These are phyloP conservation scores for Puccinia novopanici DNA, from an alignment of 1,284 basidiomycete species.

Conservation along the genomic window DNA sequence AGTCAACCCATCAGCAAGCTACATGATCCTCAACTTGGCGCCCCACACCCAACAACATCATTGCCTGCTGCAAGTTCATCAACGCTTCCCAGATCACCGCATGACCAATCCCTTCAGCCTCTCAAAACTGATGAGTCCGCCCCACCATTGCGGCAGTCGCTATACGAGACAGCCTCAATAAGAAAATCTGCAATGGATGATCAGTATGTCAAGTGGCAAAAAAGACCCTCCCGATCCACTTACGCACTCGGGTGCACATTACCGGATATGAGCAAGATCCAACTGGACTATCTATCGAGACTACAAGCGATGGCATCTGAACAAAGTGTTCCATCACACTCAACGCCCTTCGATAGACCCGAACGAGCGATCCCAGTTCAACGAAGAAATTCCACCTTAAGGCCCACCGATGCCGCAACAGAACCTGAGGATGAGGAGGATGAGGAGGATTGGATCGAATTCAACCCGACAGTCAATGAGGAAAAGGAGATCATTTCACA, in stretches of 20 bases:
- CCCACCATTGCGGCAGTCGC: conserved; percentile 16
- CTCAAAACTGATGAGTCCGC: not conserved
- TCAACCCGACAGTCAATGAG: conserved; percentile 46
- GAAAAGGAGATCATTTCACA: conserved; percentile 25
- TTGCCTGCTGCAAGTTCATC: not conserved
- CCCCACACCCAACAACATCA: not conserved
- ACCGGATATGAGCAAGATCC: conserved; percentile 43
- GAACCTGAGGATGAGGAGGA: not conserved
- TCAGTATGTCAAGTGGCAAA: not conserved
- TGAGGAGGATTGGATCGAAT: conserved; percentile 46
- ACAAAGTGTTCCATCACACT: not conserved
- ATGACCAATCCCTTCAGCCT: not conserved
- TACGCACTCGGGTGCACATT: conserved; percentile 46
- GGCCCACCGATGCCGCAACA: no score
- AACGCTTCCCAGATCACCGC: not conserved
- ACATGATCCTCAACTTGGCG: not conserved
- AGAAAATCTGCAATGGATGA: conserved; percentile 38
- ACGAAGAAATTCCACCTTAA: not conserved
- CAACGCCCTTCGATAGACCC: conserved; percentile 27
- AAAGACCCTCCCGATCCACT: conserved; percentile 21
- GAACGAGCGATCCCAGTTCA: not conserved
- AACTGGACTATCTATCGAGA: conserved; percentile 28
- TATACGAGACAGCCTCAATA: conserved; percentile 17
- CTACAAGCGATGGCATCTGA: conserved; percentile 27
- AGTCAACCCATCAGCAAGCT: not conserved